A percentile compares a stretch with the other conserved stretches of the same genome.
phyloP scores from a whole-genome alignment of 129 eudicot species.

The Ambrosia trifida region DNA sequence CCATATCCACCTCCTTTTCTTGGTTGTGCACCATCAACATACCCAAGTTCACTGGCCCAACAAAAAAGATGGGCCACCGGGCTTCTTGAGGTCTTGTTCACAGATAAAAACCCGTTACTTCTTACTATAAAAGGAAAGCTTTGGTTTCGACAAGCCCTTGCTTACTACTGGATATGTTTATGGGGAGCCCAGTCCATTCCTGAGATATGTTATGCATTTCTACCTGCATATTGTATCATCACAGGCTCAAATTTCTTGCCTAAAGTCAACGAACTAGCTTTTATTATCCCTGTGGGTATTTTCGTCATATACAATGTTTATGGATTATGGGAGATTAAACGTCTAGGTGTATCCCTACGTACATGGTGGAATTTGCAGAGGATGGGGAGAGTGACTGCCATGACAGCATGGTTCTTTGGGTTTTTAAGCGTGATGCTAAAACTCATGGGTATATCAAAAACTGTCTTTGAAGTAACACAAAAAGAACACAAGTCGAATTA shows the following conservation, averaged over 20 bases:
- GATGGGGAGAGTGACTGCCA: conserved; percentile 37
- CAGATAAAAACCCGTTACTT: too few species aligned
- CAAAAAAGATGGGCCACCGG: neutral
- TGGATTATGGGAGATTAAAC: conserved; percentile 33
- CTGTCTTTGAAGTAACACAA: conserved; percentile 50
- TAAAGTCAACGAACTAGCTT: conserved; percentile 33
- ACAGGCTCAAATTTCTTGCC: conserved; percentile 45
- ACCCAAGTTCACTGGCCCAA: conserved; percentile 39
- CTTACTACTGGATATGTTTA: too few species aligned
- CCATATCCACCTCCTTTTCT: conserved; percentile 39
- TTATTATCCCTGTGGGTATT: conserved; percentile 31
- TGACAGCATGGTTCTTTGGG: conserved; percentile 50
- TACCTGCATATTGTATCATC: conserved; percentile 12
- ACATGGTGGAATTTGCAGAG: conserved; percentile 68
- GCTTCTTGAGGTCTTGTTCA: too few species aligned
- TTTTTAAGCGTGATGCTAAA: conserved; percentile 35
- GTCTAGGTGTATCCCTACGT: conserved; percentile 30
- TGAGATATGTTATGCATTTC: conserved; percentile 40
- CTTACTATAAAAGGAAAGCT: too few species aligned
- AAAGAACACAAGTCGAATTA: conserved; percentile 31
- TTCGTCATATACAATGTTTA: conserved; percentile 33
- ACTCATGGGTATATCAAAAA: conserved; percentile 41
- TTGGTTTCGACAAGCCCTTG: too few species aligned
- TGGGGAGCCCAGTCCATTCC: conserved; percentile 51
- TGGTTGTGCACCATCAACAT: conserved; percentile 48